Evolutionary conservation across 2,329 filamentous ascomycete species (phyloP).

Genomic region (Cladophialophora exuberans): DNA sequence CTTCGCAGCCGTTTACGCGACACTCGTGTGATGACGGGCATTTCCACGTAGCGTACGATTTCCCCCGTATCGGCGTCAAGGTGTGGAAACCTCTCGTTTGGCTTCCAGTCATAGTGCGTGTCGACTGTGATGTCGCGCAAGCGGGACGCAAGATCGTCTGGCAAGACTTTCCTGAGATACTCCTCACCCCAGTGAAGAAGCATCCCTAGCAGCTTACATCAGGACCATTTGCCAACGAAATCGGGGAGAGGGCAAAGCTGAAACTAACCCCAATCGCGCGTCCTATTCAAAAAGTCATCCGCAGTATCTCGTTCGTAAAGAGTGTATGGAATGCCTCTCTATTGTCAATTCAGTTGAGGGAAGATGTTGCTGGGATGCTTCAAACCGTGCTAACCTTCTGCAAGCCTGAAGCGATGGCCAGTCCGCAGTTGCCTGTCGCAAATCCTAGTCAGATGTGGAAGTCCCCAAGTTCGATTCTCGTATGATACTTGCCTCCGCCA

Average conservation of each 20-base stretch:
- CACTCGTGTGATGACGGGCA: slow-evolving; percentile 4
- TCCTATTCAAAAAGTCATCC: background rate
- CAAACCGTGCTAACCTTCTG: slow-evolving; percentile 6
- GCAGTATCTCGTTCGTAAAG: slow-evolving; percentile 7
- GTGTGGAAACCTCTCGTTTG: slow-evolving; percentile 2
- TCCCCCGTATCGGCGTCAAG: slow-evolving; percentile 13
- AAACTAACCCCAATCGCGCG: slow-evolving; percentile 12
- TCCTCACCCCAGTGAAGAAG: slow-evolving; percentile 12
- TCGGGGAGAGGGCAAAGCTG: background rate
- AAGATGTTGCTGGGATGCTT: background rate
- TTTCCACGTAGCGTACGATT: background rate
- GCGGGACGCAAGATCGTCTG: background rate
- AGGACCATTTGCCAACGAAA: background rate
- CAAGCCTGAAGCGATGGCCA: slow-evolving; percentile 5
- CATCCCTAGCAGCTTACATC: slow-evolving; percentile 2
- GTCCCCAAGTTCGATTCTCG: background rate
- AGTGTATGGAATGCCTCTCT: slow-evolving; percentile 3
- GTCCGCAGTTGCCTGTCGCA: slow-evolving; percentile 4
- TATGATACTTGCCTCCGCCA: background rate
- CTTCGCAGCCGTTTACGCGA: slow-evolving; percentile 6
- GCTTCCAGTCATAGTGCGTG: slow-evolving; percentile 1
- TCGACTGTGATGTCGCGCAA: slow-evolving; percentile 6
- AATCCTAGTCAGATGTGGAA: background rate
- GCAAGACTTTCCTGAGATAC: slow-evolving; percentile 7
- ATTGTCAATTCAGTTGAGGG: background rate